Evolutionary conservation across 305 asterid genomes (phyloP), one percentile per base, ranked within the genome.

Genomic region (Solanum hybrid): DNA sequence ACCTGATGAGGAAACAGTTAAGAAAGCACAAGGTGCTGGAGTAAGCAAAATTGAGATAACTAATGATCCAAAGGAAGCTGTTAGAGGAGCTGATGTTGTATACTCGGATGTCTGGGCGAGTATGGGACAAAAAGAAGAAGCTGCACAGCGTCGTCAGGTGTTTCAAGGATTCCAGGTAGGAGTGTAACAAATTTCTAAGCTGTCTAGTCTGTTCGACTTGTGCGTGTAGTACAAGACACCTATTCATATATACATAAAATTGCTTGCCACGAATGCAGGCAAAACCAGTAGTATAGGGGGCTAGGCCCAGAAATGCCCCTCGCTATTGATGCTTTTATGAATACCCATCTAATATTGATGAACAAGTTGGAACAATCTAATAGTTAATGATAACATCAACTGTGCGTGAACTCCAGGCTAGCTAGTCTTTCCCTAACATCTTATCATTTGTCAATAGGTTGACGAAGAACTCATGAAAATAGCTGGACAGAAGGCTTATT

Each of bases 71-170:
- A 96, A 96, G 90, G 99, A 95, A 94, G 99, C 98, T 90, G 98
- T 97, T 28, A 93, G 37, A 90, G 99, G 99, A 86, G 98, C 99
- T 83, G 99, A 96, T 92, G 97, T 97, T 81, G 97, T 97, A 89
- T 97, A 97, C 91, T 90, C 99, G 26, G 99, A 97, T 94, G 98
- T 97, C 90, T 97, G 99, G 99, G 99, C 99, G 29, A 96, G 99
- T 93, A 96, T 96, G 98, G 99, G 99, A 42, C 98, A 97, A 92
- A 97, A 97, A 93, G 98, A 96, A 90, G 99, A 97, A 94, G 98
- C 99, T 93, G 98, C 95, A 86, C 90, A 96, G 91, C 99, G 99
- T 26, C 96, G 93, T 64, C 92, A 92, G 92, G 98, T 92, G 67
- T 97, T 97, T 92, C 96, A 96, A 93, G 98, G 97, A 86, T 97